Evolutionary conservation across 805 yeast genomes (phyloP).

Genomic region (Yarrowia sp.): DNA sequence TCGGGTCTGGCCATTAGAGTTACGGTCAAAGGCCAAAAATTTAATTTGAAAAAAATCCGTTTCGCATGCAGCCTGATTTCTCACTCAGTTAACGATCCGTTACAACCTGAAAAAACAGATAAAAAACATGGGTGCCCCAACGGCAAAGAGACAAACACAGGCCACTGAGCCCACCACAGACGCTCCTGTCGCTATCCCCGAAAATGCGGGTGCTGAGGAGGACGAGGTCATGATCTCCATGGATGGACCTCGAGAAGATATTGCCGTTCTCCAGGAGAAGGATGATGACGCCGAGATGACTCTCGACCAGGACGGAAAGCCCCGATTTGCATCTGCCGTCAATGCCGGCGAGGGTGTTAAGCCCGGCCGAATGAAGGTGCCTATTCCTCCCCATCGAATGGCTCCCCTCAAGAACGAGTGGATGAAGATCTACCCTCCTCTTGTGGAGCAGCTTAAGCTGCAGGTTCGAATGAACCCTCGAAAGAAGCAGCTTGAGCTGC

Average conservation of each 20-base stretch:
- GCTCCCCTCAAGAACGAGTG: constrained; percentile 85
- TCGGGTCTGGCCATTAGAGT: background rate
- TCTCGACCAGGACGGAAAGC: constrained; percentile 85
- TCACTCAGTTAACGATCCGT: background rate
- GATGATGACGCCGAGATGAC: constrained; percentile 40
- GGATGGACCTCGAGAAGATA: constrained; percentile 40
- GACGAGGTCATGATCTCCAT: constrained; percentile 38
- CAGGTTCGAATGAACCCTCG: constrained; percentile 94
- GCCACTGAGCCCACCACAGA: constrained; percentile 41
- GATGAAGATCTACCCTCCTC: constrained; percentile 93
- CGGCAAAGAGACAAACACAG: constrained; percentile 34
- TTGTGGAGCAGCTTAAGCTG: constrained; percentile 88
- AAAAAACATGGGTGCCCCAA: constrained; percentile 39
- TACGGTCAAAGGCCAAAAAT: background rate
- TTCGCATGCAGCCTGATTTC: background rate
- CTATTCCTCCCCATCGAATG: constrained; percentile 97
- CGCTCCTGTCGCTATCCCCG: constrained; percentile 42
- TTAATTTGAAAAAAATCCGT: constrained; percentile 15
- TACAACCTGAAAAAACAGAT: background rate
- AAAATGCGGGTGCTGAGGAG: background rate
- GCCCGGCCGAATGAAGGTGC: constrained; percentile 79
- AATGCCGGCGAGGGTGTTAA: constrained; percentile 63
- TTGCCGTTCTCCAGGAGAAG: constrained; percentile 38
- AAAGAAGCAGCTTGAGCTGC: constrained; percentile 74
- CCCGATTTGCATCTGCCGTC: constrained; percentile 75